Conservation (phyloP, 225 moss, liverwort and hornwort genomes). For the Pleurozium schreberi region DNA sequence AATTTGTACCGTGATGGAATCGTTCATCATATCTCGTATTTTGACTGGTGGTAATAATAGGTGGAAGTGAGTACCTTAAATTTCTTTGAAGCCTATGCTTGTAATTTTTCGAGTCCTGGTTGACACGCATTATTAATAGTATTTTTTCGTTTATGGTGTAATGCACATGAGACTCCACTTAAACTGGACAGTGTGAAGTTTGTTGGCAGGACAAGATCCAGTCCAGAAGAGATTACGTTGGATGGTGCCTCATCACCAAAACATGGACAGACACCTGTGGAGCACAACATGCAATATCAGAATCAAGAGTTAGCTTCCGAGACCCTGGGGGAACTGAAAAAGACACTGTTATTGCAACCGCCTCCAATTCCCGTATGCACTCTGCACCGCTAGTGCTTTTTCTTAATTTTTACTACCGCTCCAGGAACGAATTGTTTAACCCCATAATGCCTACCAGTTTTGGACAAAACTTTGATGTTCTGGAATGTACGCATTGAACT, state of each 20-base stretch:
- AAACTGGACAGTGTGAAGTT: slow-evolving; percentile 81
- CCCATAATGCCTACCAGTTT: not conserved
- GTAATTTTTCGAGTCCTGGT: not conserved
- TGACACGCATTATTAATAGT: not conserved
- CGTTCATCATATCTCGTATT: not conserved
- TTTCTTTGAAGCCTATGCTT: not conserved
- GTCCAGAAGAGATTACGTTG: slow-evolving; percentile 47
- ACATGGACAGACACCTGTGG: slow-evolving; percentile 2
- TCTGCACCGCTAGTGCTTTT: not conserved
- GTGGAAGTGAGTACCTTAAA: not conserved
- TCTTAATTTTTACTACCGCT: not conserved
- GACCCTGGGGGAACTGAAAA: not conserved
- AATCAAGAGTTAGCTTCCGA: slow-evolving; percentile 8
- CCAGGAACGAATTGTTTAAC: not conserved
- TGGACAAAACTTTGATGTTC: not conserved
- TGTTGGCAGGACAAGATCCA: slow-evolving; percentile 87
- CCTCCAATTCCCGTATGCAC: slow-evolving; percentile 36
- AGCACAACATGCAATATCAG: slow-evolving; percentile 5
- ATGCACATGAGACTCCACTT: slow-evolving; percentile 26
- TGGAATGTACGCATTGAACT: not conserved
- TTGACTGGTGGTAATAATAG: not conserved
- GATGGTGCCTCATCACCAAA: slow-evolving; percentile 7
- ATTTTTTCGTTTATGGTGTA: not conserved
- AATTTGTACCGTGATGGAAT: not conserved
- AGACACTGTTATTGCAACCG: not conserved